These are phyloP conservation scores for Sextonia rubra DNA, from an alignment of 164 flowering plant species.

Conservation along the genomic window DNA sequence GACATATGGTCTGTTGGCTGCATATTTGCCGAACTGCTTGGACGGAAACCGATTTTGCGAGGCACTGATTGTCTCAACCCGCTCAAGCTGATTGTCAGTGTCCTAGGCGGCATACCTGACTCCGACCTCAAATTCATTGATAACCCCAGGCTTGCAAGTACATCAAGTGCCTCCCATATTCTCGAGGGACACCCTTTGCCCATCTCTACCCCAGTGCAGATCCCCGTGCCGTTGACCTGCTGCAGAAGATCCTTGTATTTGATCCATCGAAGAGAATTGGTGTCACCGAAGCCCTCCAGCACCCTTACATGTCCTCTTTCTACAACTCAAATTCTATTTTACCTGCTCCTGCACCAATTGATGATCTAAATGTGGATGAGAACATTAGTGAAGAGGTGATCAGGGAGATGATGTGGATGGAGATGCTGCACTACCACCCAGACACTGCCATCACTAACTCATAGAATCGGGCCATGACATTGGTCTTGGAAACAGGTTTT, in stretches of 20 bases:
- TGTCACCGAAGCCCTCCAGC: constrained; percentile 79
- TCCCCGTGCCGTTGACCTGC: constrained; percentile 75
- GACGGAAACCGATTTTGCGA: constrained; percentile 83
- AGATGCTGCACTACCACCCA: constrained; percentile 85
- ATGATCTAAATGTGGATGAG: constrained; percentile 82
- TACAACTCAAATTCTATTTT: constrained; percentile 63
- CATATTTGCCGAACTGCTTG: constrained; percentile 88
- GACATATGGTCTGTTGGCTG: constrained; percentile 99
- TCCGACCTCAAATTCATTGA: constrained; percentile 72
- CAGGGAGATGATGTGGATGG: constrained; percentile 85
- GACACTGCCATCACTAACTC: constrained; percentile 44
- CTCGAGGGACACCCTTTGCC: constrained; percentile 49
- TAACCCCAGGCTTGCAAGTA: constrained; percentile 69
- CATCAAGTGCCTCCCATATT: constrained; percentile 62
- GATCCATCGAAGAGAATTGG: constrained; percentile 89
- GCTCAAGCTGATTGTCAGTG: constrained; percentile 73
- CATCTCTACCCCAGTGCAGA: constrained; percentile 69
- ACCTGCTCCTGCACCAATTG: constrained; percentile 70
- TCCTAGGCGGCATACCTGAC: constrained; percentile 79
- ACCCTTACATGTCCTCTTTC: constrained; percentile 79
- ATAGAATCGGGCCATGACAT: constrained; percentile 22
- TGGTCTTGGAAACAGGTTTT: no score
- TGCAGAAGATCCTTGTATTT: constrained; percentile 78
- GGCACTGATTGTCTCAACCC: constrained; percentile 91
- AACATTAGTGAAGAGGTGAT: constrained; percentile 69